Evolutionary conservation across 2,329 filamentous ascomycete species (phyloP), one percentile per base, ranked within the genome.

Genomic region (Epicoccum sorghinum): DNA sequence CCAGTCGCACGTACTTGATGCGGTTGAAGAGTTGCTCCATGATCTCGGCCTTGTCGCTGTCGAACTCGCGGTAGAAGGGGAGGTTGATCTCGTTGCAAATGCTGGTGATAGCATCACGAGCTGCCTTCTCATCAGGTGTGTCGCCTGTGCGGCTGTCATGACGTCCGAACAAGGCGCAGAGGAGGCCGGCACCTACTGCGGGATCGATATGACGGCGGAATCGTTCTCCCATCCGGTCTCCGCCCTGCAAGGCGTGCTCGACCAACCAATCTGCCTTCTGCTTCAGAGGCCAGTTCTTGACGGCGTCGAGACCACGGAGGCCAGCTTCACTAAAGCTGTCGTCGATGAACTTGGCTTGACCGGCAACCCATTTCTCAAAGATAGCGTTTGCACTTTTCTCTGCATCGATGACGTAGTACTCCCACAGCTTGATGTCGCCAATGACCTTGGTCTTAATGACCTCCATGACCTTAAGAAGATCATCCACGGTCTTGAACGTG

Each of bases 1-100:
- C 95, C n/a, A 99, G 77, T 35, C 95, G 89, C 59, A 93, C 85
- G 77, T 99, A 99, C 75, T 96, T 97, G 78, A 93, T 90, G 57
- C 96, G 88, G 72, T 97, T 96, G 80, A 89, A 96, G 24, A 98
- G 79, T 75, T 99, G 93, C 58, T 97, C 88, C 51, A 96, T 82
- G 61, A 96, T 95, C 60, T 90, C 90, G 24, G 85, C 85, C 9
- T 89, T 81, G 71, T 99, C 95, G 18, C 78, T 79, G 70, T 99
- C 92, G 72, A 96, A 99, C 75, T 99, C 95, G 60, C 88, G 84
- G 78, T 99, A 99, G 68, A 93, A 90, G 2, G 89, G 85, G 30
- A 97, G 80, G 67, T 99, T 99, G 64, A 95, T 79, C 44, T 91
- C 89, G 64, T 98, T 89, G 12, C 98, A 77, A 35, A 96, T 82